phyloP scores from a whole-genome alignment of 495 filamentous ascomycete genomes.

The Massariosphaeria phaeospora region DNA sequence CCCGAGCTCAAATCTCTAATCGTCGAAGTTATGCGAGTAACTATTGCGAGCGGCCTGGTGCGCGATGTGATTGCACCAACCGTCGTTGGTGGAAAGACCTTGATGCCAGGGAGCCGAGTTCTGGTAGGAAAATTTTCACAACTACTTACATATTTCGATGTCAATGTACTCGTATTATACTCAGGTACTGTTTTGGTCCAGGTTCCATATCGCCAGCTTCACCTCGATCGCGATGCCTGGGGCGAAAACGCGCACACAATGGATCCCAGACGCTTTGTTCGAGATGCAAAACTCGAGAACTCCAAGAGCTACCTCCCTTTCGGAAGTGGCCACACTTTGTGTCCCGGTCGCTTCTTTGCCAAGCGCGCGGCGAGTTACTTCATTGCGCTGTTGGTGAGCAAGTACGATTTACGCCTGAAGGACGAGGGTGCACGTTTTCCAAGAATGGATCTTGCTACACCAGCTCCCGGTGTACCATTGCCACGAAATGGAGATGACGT shows the following conservation, averaged over 20 bases:
- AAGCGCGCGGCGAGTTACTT: not conserved
- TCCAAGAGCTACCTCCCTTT: not conserved
- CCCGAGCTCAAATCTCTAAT: conserved; percentile 1
- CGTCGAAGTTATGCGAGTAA: conserved; percentile 4
- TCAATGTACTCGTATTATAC: too few relatives aligned
- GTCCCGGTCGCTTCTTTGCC: conserved; percentile 9
- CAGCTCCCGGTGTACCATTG: too few relatives aligned
- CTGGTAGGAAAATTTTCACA: too few relatives aligned
- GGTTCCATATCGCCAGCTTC: conserved; percentile 5
- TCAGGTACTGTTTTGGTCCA: not conserved
- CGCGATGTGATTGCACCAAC: not conserved
- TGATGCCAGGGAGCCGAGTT: not conserved
- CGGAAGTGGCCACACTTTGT: conserved; percentile 8
- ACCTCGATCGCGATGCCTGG: not conserved
- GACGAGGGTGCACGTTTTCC: too few relatives aligned
- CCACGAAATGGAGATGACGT: too few relatives aligned
- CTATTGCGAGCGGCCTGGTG: not conserved
- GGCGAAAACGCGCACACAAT: not conserved
- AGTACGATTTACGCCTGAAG: too few relatives aligned
- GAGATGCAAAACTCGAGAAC: not conserved
- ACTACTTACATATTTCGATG: too few relatives aligned
- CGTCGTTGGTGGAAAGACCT: not conserved
- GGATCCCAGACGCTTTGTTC: not conserved
- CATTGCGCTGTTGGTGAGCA: not conserved
- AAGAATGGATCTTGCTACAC: too few relatives aligned